phyloP scores from a whole-genome alignment of 305 asterid species.

The Lippia alba region DNA sequence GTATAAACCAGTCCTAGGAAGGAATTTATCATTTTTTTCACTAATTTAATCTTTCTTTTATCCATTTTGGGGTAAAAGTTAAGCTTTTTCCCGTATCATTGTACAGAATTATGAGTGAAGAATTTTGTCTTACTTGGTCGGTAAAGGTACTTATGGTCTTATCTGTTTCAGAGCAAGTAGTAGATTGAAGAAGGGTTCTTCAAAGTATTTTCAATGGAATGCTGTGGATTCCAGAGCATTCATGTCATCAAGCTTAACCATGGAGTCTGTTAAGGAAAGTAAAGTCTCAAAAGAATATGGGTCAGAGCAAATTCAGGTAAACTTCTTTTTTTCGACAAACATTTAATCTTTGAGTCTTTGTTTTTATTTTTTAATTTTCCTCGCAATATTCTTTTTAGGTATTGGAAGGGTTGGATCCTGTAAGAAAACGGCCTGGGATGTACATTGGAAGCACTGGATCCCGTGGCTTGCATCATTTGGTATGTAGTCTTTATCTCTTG shows the following conservation, averaged over 20 bases:
- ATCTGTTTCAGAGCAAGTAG: conserved; percentile 56
- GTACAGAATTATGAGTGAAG: conserved; percentile 2
- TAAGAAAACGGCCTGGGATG: conserved; percentile 94
- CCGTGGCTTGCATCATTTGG: conserved; percentile 96
- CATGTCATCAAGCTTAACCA: conserved; percentile 69
- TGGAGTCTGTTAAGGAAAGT: conserved; percentile 65
- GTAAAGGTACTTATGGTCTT: conserved; percentile 16
- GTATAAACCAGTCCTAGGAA: no score
- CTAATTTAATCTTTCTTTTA: no score
- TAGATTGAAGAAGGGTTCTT: conserved; percentile 50
- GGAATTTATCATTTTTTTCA: no score
- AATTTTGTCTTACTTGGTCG: conserved; percentile 1
- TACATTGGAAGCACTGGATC: conserved; percentile 95
- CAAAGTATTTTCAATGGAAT: conserved; percentile 48
- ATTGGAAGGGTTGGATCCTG: conserved; percentile 94
- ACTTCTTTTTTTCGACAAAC: conserved; percentile 30
- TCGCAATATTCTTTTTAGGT: conserved; percentile 53
- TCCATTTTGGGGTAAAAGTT: neutral
- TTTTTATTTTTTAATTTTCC: conserved; percentile 9
- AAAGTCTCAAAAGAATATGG: conserved; percentile 73
- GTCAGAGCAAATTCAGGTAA: conserved; percentile 96
- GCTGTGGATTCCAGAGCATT: conserved; percentile 65
- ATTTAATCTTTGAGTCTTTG: conserved; percentile 18
- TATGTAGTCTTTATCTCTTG: conserved; percentile 33
- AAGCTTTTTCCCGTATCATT: neutral